Conservation (phyloP, 345 rosid genomes). For the Salix brachista region DNA sequence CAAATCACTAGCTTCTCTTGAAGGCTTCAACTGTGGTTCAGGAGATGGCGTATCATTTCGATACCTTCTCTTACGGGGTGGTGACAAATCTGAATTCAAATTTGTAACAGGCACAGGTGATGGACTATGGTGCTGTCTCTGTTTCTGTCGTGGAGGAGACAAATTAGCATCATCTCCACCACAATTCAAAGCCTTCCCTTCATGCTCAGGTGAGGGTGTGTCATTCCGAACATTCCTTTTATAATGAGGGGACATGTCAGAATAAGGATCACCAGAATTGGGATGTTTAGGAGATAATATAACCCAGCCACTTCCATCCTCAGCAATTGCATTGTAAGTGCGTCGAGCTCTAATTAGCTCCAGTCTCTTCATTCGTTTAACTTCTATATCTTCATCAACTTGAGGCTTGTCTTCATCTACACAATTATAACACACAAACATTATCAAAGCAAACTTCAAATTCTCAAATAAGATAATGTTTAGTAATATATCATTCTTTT, state of each 20-base stretch:
- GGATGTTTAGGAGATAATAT: slow-evolving; percentile 40
- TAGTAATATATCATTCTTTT: neutral
- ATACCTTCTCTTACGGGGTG: slow-evolving; percentile 33
- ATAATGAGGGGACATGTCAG: slow-evolving; percentile 67
- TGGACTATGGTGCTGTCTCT: neutral
- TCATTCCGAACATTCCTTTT: slow-evolving; percentile 8
- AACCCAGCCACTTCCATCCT: slow-evolving; percentile 97
- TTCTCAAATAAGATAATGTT: neutral
- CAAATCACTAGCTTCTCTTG: slow-evolving; percentile 42
- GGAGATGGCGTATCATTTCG: slow-evolving; percentile 62
- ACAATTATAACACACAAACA: neutral
- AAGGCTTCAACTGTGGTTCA: slow-evolving; percentile 23
- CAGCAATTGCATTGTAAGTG: slow-evolving; percentile 59
- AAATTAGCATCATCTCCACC: slow-evolving; percentile 10
- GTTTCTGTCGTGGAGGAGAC: slow-evolving; percentile 14
- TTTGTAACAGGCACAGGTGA: slow-evolving; percentile 2
- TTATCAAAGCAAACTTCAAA: neutral
- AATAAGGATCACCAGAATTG: slow-evolving; percentile 6
- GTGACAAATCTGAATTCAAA: slow-evolving; percentile 13
- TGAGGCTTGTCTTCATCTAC: slow-evolving; percentile 64
- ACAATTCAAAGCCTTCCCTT: neutral
- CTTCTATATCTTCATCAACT: slow-evolving; percentile 87
- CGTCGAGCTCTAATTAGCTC: slow-evolving; percentile 63
- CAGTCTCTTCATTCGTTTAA: slow-evolving; percentile 73
- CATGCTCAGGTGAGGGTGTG: slow-evolving; percentile 22